These are phyloP conservation scores for Cryphonectria nitschkei DNA, from an alignment of 2,329 filamentous ascomycete species.

Conservation along the genomic window DNA sequence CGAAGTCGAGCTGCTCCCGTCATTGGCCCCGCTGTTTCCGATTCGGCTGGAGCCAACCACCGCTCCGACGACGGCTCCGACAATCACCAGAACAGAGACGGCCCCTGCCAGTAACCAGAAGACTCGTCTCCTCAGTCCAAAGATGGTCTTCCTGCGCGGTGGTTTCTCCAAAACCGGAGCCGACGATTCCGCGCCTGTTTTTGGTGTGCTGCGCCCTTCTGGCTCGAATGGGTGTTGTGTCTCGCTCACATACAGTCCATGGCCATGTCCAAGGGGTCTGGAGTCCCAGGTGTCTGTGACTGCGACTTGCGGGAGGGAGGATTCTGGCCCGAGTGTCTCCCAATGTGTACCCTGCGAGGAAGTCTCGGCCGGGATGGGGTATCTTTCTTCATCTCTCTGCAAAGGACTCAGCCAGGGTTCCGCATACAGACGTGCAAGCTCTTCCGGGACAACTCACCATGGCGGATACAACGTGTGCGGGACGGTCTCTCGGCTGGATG, in stretches of 20 bases:
- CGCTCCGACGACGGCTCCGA: slow-evolving; percentile 14
- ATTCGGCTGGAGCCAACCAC: background rate
- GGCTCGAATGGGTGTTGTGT: background rate
- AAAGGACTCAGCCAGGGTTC: background rate
- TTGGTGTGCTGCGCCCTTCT: background rate
- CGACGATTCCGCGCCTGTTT: background rate
- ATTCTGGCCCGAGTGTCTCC: background rate
- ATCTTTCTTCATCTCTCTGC: slow-evolving; percentile 19
- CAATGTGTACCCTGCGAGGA: background rate
- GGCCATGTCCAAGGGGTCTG: background rate
- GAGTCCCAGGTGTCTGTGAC: background rate
- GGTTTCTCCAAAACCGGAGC: background rate
- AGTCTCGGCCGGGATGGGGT: slow-evolving; percentile 5
- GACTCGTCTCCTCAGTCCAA: slow-evolving; percentile 9
- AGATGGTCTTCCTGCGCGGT: slow-evolving; percentile 8
- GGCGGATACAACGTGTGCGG: background rate
- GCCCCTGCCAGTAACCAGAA: slow-evolving; percentile 5
- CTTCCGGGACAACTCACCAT: background rate
- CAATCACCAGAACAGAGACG: background rate
- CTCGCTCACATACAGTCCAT: background rate
- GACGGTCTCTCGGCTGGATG: background rate
- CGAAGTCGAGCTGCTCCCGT: background rate
- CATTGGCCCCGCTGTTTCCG: background rate
- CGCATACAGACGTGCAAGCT: background rate
- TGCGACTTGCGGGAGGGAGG: background rate